Evolutionary conservation across 2,329 filamentous ascomycete genomes (phyloP).

Genomic region (Seiridium unicorne): DNA sequence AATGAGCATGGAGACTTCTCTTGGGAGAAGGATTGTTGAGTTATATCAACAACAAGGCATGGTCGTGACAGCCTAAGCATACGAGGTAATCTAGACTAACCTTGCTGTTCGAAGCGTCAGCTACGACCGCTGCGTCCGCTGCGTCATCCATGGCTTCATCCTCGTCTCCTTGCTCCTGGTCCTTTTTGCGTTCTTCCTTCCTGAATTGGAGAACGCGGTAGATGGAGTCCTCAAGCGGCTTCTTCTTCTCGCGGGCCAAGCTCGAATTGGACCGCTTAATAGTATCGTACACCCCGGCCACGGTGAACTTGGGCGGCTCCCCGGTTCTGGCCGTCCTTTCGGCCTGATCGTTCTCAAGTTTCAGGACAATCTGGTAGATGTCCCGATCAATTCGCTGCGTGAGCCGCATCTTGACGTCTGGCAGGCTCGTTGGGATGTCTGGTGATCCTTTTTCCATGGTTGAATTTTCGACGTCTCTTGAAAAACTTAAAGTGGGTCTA

Average conservation of each 20-base stretch:
- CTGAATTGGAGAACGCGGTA: slow-evolving; percentile 76
- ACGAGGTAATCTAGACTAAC: slow-evolving; percentile 10
- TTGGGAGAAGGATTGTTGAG: too few species aligned
- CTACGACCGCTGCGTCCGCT: slow-evolving; percentile 12
- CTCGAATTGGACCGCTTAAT: slow-evolving; percentile 87
- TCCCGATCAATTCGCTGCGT: slow-evolving; percentile 57
- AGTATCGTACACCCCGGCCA: slow-evolving; percentile 68
- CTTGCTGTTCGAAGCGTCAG: slow-evolving; percentile 18
- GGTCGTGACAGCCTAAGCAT: background rate
- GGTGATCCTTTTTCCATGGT: background rate
- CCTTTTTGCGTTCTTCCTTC: slow-evolving; percentile 60
- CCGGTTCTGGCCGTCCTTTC: slow-evolving; percentile 33
- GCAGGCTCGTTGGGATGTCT: background rate
- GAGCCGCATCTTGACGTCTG: background rate
- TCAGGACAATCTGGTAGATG: slow-evolving; percentile 77
- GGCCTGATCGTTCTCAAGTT: slow-evolving; percentile 67
- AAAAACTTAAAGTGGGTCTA: background rate
- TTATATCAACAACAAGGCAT: background rate
- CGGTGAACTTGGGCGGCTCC: slow-evolving; percentile 48
- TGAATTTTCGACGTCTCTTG: background rate
- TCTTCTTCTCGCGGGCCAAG: slow-evolving; percentile 78
- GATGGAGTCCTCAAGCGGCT: slow-evolving; percentile 78
- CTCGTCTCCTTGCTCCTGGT: slow-evolving; percentile 29
- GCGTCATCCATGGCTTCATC: slow-evolving; percentile 24
- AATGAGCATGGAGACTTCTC: background rate